Percentiles rank a stretch among this genome's conserved stretches.
Conservation (phyloP, 139 green algal species). For the Microglena sp. region DNA sequence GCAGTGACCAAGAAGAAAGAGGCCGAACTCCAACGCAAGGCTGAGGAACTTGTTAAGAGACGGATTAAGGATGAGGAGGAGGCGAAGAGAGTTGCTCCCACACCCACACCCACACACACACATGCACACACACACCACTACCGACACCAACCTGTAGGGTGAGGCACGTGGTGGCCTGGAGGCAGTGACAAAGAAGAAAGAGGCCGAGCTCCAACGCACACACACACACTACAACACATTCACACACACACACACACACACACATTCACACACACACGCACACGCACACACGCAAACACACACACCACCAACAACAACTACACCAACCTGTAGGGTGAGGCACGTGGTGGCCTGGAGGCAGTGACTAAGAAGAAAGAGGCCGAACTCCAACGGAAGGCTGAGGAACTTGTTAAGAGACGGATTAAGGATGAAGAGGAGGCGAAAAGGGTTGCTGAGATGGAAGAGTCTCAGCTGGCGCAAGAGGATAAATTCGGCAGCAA, state of each 20-base stretch:
- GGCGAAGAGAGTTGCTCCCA: too few relatives aligned
- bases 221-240: too few relatives aligned
- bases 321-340: constrained; percentile 30
- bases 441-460: constrained; percentile 43
- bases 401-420: constrained; percentile 37
- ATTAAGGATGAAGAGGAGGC: constrained; percentile 29
- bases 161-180: constrained; percentile 45
- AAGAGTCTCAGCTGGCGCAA: constrained; percentile 42
- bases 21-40: constrained; percentile 41
- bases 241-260: not conserved
- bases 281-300: not conserved
- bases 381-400: constrained; percentile 41
- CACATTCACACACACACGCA: not conserved
- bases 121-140: not conserved
- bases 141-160: constrained; percentile 16
- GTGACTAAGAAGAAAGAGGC: constrained; percentile 49
- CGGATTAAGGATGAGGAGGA: too few relatives aligned
- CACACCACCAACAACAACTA: not conserved
- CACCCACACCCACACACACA: not conserved
- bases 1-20: constrained; percentile 47
- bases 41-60: constrained; percentile 45
- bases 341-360: constrained; percentile 39
- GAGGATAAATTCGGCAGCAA: constrained; percentile 42
- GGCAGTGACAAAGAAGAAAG: constrained; percentile 42
- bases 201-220: constrained; percentile 58